A percentile compares a stretch with the other conserved stretches of the same genome.
phyloP scores from a whole-genome alignment of 495 filamentous ascomycete species.

The Apodospora peruviana region DNA sequence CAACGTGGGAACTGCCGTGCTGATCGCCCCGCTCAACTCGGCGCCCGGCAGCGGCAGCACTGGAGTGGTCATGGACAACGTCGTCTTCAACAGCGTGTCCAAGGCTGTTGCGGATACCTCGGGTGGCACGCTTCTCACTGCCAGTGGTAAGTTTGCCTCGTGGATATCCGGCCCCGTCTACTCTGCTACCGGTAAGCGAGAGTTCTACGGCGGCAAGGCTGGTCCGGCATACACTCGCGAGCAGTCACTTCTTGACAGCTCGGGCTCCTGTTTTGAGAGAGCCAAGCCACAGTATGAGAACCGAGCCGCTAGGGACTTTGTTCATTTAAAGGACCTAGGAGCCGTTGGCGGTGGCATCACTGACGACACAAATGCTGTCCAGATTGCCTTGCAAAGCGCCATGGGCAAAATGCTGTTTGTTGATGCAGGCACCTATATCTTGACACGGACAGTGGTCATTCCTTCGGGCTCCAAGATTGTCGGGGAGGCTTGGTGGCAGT shows the following conservation, averaged over 20 bases:
- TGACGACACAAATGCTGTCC: slow-evolving; percentile 14
- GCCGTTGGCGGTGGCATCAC: background rate
- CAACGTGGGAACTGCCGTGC: slow-evolving; percentile 55
- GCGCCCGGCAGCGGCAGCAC: slow-evolving; percentile 31
- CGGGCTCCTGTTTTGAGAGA: background rate
- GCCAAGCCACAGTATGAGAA: background rate
- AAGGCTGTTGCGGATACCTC: slow-evolving; percentile 40
- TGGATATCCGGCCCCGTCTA: slow-evolving; percentile 52
- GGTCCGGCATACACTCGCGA: background rate
- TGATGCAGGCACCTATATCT: slow-evolving; percentile 26
- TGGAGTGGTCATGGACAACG: slow-evolving; percentile 46
- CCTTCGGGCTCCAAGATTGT: slow-evolving; percentile 37
- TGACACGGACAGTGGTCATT: slow-evolving; percentile 33
- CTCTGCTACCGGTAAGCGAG: slow-evolving; percentile 40
- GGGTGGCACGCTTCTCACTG: slow-evolving; percentile 40
- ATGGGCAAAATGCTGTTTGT: slow-evolving; percentile 48
- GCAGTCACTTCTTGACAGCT: slow-evolving; percentile 11
- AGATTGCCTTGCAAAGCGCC: slow-evolving; percentile 46
- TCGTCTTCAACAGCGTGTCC: slow-evolving; percentile 26
- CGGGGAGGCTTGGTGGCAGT: slow-evolving; percentile 24
- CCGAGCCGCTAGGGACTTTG: background rate
- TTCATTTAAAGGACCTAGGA: slow-evolving; percentile 23
- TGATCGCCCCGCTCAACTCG: slow-evolving; percentile 49
- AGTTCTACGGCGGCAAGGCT: slow-evolving; percentile 11
- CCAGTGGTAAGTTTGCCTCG: slow-evolving; percentile 52